These are phyloP conservation scores for Emergomyces orientalis DNA, from an alignment of 2,329 filamentous ascomycete species.

Conservation along the genomic window DNA sequence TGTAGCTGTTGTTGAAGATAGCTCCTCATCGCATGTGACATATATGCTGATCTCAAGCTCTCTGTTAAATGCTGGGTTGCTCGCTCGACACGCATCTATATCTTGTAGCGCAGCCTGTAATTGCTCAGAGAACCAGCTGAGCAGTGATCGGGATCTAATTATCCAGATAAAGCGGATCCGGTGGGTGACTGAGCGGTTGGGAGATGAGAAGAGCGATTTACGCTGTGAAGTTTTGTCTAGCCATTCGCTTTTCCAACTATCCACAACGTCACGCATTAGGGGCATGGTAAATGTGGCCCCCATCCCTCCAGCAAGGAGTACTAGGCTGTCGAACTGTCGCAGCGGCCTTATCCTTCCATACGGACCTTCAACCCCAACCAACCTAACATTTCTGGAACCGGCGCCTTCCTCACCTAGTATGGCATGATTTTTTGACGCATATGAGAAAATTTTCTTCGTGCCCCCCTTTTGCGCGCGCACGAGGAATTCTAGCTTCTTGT, in stretches of 20 bases:
- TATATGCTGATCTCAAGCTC: constrained; percentile 47
- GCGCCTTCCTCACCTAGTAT: constrained; percentile 10
- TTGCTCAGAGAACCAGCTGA: constrained; percentile 46
- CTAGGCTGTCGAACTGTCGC: constrained; percentile 51
- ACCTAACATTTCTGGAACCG: constrained; percentile 20
- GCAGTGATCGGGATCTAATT: constrained; percentile 45
- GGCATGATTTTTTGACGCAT: constrained; percentile 38
- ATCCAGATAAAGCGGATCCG: constrained; percentile 51
- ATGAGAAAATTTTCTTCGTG: constrained; percentile 43
- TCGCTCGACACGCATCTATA: constrained; percentile 29
- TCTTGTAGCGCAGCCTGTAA: constrained; percentile 40
- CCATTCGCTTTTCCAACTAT: constrained; percentile 35
- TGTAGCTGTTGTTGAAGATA: constrained; percentile 4
- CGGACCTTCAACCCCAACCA: constrained; percentile 46
- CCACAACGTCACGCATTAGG: constrained; percentile 47
- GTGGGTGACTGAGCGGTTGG: constrained; percentile 29
- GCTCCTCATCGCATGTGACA: constrained; percentile 44
- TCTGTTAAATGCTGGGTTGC: constrained; percentile 26
- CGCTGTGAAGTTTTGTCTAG: background rate
- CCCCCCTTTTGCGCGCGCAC: constrained; percentile 47
- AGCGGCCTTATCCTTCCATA: constrained; percentile 45
- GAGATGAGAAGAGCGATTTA: background rate
- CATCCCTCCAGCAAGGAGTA: constrained; percentile 51
- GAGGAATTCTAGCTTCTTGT: constrained; percentile 48
- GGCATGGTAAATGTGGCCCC: constrained; percentile 52